phyloP scores from a whole-genome alignment of 805 yeast species.

The Candida boidinii region DNA sequence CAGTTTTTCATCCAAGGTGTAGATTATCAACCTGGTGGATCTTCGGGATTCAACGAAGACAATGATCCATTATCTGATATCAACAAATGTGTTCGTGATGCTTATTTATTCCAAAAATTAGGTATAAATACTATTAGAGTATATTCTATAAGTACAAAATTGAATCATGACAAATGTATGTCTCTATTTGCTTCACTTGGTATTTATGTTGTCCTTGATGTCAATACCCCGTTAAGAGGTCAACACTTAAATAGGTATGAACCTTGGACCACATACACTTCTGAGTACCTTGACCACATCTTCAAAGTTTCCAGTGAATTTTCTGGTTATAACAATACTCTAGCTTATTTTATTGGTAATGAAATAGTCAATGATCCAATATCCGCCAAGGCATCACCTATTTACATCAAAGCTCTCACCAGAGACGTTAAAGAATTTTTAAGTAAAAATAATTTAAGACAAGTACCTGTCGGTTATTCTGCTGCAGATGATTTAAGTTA shows the following conservation, averaged over 20 bases:
- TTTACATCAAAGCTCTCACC: slow-evolving; percentile 67
- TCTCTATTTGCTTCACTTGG: slow-evolving; percentile 85
- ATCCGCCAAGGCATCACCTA: slow-evolving; percentile 65
- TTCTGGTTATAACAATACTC: slow-evolving; percentile 76
- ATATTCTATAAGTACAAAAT: slow-evolving; percentile 74
- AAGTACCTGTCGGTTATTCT: slow-evolving; percentile 87
- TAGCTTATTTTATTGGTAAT: slow-evolving; percentile 89
- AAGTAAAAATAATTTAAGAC: slow-evolving; percentile 45
- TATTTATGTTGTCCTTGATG: slow-evolving; percentile 84
- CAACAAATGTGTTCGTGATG: slow-evolving; percentile 70
- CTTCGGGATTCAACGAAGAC: slow-evolving; percentile 53
- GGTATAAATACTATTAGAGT: slow-evolving; percentile 85
- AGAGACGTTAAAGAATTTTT: slow-evolving; percentile 77
- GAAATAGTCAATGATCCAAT: slow-evolving; percentile 76
- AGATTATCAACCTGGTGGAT: slow-evolving; percentile 95
- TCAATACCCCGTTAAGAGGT: slow-evolving; percentile 72
- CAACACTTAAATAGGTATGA: slow-evolving; percentile 85
- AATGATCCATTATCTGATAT: slow-evolving; percentile 75
- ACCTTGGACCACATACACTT: slow-evolving; percentile 84
- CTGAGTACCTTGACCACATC: slow-evolving; percentile 62
- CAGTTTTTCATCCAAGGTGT: slow-evolving; percentile 78
- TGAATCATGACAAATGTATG: slow-evolving; percentile 88
- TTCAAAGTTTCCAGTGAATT: slow-evolving; percentile 77
- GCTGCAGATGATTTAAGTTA: slow-evolving; percentile 89
- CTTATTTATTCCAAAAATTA: slow-evolving; percentile 68